phyloP scores from a whole-genome alignment of 1,284 basidiomycete species.

The Lignosus rhinocerotis region DNA sequence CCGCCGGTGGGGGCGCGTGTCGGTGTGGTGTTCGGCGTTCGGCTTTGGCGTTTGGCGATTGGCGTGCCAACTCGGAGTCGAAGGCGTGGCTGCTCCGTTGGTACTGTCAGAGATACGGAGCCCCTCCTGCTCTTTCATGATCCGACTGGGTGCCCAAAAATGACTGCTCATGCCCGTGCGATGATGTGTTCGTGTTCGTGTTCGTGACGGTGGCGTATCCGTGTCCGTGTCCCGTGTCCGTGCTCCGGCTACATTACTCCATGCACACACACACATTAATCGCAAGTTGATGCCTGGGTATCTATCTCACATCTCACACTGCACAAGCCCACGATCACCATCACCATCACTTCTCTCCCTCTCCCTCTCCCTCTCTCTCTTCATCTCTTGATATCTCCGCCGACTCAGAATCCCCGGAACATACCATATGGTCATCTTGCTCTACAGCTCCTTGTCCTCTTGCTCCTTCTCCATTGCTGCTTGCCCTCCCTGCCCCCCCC shows the following conservation, averaged over 20 bases:
- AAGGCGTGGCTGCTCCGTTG: background rate
- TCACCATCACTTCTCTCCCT: too few relatives aligned
- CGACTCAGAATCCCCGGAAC: too few relatives aligned
- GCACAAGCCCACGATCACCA: background rate
- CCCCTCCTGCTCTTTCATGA: too few relatives aligned
- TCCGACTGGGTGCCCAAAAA: background rate
- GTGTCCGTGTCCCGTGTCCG: background rate
- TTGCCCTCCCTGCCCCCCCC: background rate
- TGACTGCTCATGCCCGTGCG: conserved; percentile 3
- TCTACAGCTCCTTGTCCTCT: background rate
- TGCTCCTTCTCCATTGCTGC: background rate
- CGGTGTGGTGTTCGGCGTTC: too few relatives aligned
- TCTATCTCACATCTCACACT: background rate
- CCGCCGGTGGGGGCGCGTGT: background rate
- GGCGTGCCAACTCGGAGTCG: too few relatives aligned
- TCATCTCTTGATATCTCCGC: background rate
- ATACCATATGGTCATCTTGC: background rate
- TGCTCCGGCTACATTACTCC: background rate
- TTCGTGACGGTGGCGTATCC: background rate
- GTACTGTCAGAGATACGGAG: background rate
- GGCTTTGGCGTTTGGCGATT: too few relatives aligned
- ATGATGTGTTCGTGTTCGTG: background rate
- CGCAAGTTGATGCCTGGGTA: background rate
- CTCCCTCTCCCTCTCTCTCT: background rate
- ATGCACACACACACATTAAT: background rate